These are phyloP conservation scores for Candolleomyces eurysporus DNA, from an alignment of 768 basidiomycete species.

Conservation along the genomic window DNA sequence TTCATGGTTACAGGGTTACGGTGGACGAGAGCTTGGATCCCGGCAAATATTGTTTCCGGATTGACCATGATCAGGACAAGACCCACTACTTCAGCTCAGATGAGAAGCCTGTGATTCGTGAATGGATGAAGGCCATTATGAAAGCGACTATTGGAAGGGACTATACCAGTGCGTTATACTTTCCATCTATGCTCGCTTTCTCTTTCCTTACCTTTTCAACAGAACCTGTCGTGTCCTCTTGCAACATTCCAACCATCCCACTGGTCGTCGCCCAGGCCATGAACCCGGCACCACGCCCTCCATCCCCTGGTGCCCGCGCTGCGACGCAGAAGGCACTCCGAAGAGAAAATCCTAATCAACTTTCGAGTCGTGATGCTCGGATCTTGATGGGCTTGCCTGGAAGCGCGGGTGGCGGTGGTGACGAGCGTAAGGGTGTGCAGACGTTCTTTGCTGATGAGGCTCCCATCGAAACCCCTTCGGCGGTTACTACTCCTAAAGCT, in stretches of 20 bases:
- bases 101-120: slow-evolving; percentile 80
- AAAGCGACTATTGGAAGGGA: slow-evolving; percentile 96
- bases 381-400: slow-evolving; percentile 64
- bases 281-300: slow-evolving; percentile 94
- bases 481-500: slow-evolving; percentile 15
- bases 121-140: slow-evolving; percentile 99
- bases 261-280: slow-evolving; percentile 93
- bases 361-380: slow-evolving; percentile 77
- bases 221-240: slow-evolving; percentile 95
- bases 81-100: slow-evolving; percentile 91
- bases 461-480: slow-evolving; percentile 14
- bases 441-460: slow-evolving; percentile 50
- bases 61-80: slow-evolving; percentile 85
- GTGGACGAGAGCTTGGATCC: slow-evolving; percentile 91
- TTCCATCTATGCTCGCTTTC: slow-evolving; percentile 13
- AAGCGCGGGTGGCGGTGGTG: slow-evolving; percentile 33
- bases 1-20: slow-evolving; percentile 88
- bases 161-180: slow-evolving; percentile 67
- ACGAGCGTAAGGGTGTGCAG: slow-evolving; percentile 50
- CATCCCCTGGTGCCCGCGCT: slow-evolving; percentile 83
- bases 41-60: slow-evolving; percentile 92
- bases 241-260: slow-evolving; percentile 95
- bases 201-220: slow-evolving; percentile 1
- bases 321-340: slow-evolving; percentile 87
- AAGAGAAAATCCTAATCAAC: slow-evolving; percentile 79